A percentile compares a stretch with the other conserved stretches of the same genome.
These are phyloP conservation scores for Calonectria montana DNA, from an alignment of 2,329 filamentous ascomycete genomes.

Conservation along the genomic window DNA sequence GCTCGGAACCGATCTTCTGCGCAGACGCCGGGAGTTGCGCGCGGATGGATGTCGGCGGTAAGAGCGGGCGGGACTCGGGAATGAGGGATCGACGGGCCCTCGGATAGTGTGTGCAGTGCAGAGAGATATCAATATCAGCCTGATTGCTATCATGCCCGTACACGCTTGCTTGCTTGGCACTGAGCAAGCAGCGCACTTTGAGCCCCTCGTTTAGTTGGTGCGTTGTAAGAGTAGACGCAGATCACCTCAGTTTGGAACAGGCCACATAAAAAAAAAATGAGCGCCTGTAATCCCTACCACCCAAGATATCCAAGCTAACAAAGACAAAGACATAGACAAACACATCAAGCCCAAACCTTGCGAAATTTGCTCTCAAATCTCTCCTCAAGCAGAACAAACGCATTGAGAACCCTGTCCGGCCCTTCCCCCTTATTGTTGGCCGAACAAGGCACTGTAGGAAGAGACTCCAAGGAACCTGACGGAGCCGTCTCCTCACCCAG, in stretches of 20 bases:
- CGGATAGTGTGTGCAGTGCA: not conserved
- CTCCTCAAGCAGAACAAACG: constrained; percentile 66
- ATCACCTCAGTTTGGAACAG: no score
- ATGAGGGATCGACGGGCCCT: not conserved
- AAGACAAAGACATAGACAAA: no score
- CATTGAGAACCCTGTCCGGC: constrained; percentile 68
- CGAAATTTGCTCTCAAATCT: constrained; percentile 74
- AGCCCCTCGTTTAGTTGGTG: no score
- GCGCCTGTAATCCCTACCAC: not conserved
- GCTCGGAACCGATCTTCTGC: constrained; percentile 1
- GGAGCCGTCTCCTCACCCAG: constrained; percentile 46
- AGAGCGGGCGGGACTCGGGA: not conserved
- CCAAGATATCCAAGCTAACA: not conserved
- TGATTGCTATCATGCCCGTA: no score
- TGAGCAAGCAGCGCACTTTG: no score
- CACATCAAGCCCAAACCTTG: constrained; percentile 65
- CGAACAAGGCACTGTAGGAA: not conserved
- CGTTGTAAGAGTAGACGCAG: no score
- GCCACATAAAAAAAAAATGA: no score
- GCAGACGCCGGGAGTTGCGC: not conserved
- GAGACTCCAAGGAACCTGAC: not conserved
- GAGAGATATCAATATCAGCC: no score
- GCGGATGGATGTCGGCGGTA: not conserved
- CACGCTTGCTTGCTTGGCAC: no score
- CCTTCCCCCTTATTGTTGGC: constrained; percentile 53